Evolutionary conservation across 768 basidiomycete species (phyloP), one percentile per base, ranked within the genome.

Genomic region (Coprinellus micaceus): DNA sequence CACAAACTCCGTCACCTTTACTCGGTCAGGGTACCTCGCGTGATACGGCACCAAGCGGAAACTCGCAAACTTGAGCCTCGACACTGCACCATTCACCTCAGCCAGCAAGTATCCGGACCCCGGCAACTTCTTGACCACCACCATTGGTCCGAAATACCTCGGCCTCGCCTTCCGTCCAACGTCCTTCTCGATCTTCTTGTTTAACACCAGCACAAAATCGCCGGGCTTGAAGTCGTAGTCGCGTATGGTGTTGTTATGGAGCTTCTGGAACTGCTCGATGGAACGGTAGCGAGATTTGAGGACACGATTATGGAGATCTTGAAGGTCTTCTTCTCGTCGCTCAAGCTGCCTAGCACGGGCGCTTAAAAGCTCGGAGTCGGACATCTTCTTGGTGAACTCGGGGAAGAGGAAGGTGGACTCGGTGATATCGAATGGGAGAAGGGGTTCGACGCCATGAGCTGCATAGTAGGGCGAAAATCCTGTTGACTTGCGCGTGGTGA

Each of bases 121-220:
- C 48, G 45, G 44, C 21, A 57, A 60, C 10, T 53, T 51, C 15
- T 54, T 30, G 9, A 67, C 51, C 1, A 72, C 63, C 17, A 63
- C 53, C 57, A 64, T 65, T 0, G 69, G 69, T 4, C 69, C 70
- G 12, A 66, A 48, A 48, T 70, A 71, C 1, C 60, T 39, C 1
- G 62, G 60, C 37, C 61, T 65, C 1, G 46, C 52, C 39, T 71
- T 71, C 0, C 49, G 25, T 1, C 49, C 44, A 7, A 59, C 33
- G 39, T 22, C 21, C 15, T 61, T 67, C 45, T 74, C 71, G 12
- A 69, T 60, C 0, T 43, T 26, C 2, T 69, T 69, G 53, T 51
- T 51, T n/a, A 25, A 28, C 15, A 51, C 49, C 24, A 51, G 49
- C 10, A 51, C 49, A 17, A 51, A n/a, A 12, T 29, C 26, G 29